Evolutionary conservation across 805 yeast genomes (phyloP).

Genomic region (Geotrichum ghanense): DNA sequence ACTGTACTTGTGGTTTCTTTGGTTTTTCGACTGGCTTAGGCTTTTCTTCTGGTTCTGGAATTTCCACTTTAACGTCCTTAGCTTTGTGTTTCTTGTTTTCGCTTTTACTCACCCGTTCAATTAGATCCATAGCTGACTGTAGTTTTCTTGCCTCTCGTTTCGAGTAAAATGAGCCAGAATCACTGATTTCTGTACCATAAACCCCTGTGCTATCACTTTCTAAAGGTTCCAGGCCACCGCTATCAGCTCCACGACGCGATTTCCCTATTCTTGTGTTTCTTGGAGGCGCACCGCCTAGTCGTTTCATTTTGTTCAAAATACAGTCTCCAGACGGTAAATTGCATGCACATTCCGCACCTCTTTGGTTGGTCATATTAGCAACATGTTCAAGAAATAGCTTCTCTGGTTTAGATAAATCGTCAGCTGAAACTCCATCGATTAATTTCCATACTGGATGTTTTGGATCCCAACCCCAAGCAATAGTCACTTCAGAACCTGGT

Average conservation of each 20-base stretch:
- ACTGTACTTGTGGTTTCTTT: background rate
- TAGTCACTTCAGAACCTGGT: slow-evolving; percentile 59
- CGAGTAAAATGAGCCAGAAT: slow-evolving; percentile 12
- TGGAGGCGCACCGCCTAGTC: slow-evolving; percentile 1
- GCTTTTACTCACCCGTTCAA: slow-evolving; percentile 10
- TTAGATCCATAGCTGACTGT: slow-evolving; percentile 15
- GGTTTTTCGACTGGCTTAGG: background rate
- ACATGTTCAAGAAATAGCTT: slow-evolving; percentile 10
- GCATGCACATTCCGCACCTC: slow-evolving; percentile 23
- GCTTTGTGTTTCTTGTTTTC: slow-evolving; percentile 6
- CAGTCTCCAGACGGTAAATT: slow-evolving; percentile 14
- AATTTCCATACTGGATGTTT: slow-evolving; percentile 60
- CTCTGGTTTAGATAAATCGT: slow-evolving; percentile 13
- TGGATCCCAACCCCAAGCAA: slow-evolving; percentile 85
- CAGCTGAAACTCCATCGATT: slow-evolving; percentile 31
- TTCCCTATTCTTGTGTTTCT: slow-evolving; percentile 29
- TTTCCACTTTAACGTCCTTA: background rate
- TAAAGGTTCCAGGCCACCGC: background rate
- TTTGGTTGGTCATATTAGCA: slow-evolving; percentile 13
- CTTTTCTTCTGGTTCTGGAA: background rate
- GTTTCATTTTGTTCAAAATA: slow-evolving; percentile 15
- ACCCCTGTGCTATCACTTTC: slow-evolving; percentile 3
- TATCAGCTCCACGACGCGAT: slow-evolving; percentile 27
- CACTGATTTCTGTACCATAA: slow-evolving; percentile 5
- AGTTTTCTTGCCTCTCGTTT: slow-evolving; percentile 21